Percentiles rank a stretch among this genome's conserved stretches.
Evolutionary conservation across 1,284 basidiomycete genomes (phyloP).

Genomic region (Cystobasidium slooffiae): DNA sequence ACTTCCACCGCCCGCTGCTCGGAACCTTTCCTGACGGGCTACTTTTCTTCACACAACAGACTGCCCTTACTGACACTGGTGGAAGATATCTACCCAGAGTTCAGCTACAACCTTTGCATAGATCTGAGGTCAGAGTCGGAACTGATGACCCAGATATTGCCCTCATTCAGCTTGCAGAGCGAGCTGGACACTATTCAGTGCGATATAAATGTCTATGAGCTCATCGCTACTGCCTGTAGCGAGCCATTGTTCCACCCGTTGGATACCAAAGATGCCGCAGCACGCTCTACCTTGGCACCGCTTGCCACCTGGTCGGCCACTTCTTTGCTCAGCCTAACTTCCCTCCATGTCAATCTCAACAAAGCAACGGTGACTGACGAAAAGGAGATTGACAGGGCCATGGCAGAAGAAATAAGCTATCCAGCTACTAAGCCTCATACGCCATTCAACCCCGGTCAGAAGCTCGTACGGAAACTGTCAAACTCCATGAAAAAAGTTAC

Average conservation of each 20-base stretch:
- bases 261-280: neutral
- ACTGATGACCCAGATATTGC: constrained; percentile 10
- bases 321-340: too few species aligned
- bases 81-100: neutral
- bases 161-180: constrained; percentile 7
- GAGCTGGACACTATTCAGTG: constrained; percentile 15
- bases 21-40: neutral
- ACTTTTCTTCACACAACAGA: neutral
- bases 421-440: neutral
- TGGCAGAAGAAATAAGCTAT: neutral
- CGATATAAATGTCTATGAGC: constrained; percentile 22
- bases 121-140: constrained; percentile 7
- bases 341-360: too few species aligned
- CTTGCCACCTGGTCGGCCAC: neutral
- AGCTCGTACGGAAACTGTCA: neutral
- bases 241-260: neutral
- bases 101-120: constrained; percentile 19
- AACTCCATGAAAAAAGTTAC: constrained; percentile 15
- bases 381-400: neutral
- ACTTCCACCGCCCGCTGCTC: neutral
- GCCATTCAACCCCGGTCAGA: neutral
- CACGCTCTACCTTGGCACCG: neutral
- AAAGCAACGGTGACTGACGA: too few species aligned
- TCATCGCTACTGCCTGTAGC: constrained; percentile 1
- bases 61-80: constrained; percentile 8